Evolutionary conservation across 805 yeast species (phyloP), one percentile per base, ranked within the genome.

Genomic region (Candida boidinii): DNA sequence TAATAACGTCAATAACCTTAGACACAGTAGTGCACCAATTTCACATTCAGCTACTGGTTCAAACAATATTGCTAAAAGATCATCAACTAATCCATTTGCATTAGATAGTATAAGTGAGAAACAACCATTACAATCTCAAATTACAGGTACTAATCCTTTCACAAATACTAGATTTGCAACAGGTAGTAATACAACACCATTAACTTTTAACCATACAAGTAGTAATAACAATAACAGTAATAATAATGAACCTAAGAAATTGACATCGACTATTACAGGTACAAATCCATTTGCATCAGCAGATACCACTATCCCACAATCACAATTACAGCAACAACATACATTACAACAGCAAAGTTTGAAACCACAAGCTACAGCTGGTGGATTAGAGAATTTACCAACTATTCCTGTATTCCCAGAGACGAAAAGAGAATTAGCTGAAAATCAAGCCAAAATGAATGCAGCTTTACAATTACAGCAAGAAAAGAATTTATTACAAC

Each of bases 401-500:
- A 79, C 87, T 1, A 58, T 70, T 4, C 72, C 86, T 3, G 82
- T 78, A 7, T 81, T 79, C 45, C 85, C 84, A 0, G 76, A 76
- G 43, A 76, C 83, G n/a, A 43, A 47, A 35, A 37, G 42, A 16
- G 52, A 45, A 16, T 30, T 24, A 16, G 41, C 36, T 19, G 36
- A 46, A 23, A 46, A 48, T 12, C 50, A 41, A 26, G 26, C 41
- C 24, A 42, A 37, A 17, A 17, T 28, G 23, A 38, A 42, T 26
- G 54, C 55, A 2, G 36, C 33, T 11, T 24, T 30, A 7, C 43
- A 49, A 26, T 31, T 51, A 12, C 43, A 47, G 29, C 49, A 48
- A 25, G 48, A 43, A 10, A 44, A 44, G 28, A 16, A 35, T 16
- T 26, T 31, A 17, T 29, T 22, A 24, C 35, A 36, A 25, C 39